Evolutionary conservation across 2,329 filamentous ascomycete genomes (phyloP).

Genomic region (Diplodia scrobiculata): DNA sequence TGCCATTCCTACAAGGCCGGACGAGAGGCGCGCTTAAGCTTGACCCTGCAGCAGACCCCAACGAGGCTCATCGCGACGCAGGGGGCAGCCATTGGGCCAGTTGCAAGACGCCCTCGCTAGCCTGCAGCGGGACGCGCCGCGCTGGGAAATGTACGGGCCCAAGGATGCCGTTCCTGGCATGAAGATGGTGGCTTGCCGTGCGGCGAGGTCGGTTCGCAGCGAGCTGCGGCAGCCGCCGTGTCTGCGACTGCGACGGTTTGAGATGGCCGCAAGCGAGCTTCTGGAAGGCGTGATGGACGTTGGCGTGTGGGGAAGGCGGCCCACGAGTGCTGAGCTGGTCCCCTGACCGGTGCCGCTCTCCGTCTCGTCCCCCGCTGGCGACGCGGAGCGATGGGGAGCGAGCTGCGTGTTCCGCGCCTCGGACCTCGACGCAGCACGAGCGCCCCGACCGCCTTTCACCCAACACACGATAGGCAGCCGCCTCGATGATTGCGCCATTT

Average conservation of each 20-base stretch:
- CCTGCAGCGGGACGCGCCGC: conserved; percentile 7
- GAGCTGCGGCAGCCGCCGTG: background rate
- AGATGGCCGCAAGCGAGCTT: conserved; percentile 19
- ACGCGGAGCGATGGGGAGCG: conserved; percentile 11
- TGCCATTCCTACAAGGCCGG: background rate
- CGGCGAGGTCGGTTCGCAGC: background rate
- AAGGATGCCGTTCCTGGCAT: background rate
- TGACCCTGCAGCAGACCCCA: conserved; percentile 4
- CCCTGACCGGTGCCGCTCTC: conserved; percentile 9
- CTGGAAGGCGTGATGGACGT: conserved; percentile 12
- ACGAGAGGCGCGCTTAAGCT: background rate
- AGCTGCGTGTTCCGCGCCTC: background rate
- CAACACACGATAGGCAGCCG: conserved; percentile 18
- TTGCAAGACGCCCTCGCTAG: background rate
- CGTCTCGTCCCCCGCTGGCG: background rate
- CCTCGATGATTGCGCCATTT: conserved; percentile 25
- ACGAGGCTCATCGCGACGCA: background rate
- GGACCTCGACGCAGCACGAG: no score
- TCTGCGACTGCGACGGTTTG: background rate
- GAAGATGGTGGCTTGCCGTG: background rate
- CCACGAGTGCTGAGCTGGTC: conserved; percentile 18
- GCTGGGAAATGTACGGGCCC: no score
- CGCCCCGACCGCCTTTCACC: no score
- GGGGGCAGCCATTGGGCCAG: conserved; percentile 6
- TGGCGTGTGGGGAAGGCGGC: conserved; percentile 12